A percentile compares a stretch with the other conserved stretches of the same genome.
phyloP scores from a whole-genome alignment of 352 stramenopile genomes.

The Pythium aquatile region DNA sequence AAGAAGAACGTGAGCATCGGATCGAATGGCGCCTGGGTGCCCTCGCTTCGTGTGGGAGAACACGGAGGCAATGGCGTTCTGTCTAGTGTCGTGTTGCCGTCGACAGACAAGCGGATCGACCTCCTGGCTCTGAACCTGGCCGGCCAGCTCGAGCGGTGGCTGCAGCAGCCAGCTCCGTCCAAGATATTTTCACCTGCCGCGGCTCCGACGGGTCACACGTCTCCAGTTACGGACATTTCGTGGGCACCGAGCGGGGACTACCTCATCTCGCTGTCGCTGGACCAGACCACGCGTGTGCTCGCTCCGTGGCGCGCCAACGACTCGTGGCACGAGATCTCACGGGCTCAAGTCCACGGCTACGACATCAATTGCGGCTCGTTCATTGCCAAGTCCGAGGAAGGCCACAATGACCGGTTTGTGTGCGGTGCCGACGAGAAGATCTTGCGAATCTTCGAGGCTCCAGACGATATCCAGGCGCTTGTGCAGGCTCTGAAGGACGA shows the following conservation, averaged over 20 bases:
- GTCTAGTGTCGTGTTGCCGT: slow-evolving; percentile 36
- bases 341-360: slow-evolving; percentile 79
- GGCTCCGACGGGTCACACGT: slow-evolving; percentile 56
- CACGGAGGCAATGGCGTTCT: slow-evolving; percentile 57
- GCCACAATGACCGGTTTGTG: slow-evolving; percentile 53
- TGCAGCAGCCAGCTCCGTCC: slow-evolving; percentile 44
- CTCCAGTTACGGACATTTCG: slow-evolving; percentile 58
- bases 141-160: slow-evolving; percentile 69
- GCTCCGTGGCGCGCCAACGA: slow-evolving; percentile 25
- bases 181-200: slow-evolving; percentile 50
- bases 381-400: slow-evolving; percentile 15
- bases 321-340: slow-evolving; percentile 66
- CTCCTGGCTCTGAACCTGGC: slow-evolving; percentile 60
- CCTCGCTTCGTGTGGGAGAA: slow-evolving; percentile 54
- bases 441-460: slow-evolving; percentile 72
- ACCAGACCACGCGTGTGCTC: slow-evolving; percentile 68
- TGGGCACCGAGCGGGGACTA: slow-evolving; percentile 64
- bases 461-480: slow-evolving; percentile 42
- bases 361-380: slow-evolving; percentile 79
- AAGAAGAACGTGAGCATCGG: slow-evolving; percentile 23
- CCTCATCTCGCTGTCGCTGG: slow-evolving; percentile 68
- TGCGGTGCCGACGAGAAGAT: slow-evolving; percentile 85
- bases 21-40: slow-evolving; percentile 36
- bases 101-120: slow-evolving; percentile 33
- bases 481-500: slow-evolving; percentile 26